Conservation (phyloP, 805 yeast species). For the Ogataea zsoltii region DNA sequence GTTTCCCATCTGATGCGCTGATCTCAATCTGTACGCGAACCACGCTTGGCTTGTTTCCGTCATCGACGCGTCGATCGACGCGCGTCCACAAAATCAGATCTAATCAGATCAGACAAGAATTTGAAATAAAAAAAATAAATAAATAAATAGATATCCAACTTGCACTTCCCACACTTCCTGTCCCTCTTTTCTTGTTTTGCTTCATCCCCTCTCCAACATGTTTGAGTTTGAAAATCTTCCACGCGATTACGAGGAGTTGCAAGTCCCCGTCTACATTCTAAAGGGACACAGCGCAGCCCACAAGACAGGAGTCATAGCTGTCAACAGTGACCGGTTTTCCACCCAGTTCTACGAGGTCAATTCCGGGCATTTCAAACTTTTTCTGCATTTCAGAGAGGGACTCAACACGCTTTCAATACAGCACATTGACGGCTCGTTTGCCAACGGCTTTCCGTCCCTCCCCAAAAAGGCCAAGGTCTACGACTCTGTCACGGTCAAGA, state of each 20-base stretch:
- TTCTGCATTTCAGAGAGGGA: constrained; percentile 61
- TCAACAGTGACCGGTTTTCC: constrained; percentile 53
- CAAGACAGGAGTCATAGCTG: constrained; percentile 41
- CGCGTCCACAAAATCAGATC: no score
- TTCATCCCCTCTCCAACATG: no score
- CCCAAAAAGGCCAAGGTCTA: constrained; percentile 18
- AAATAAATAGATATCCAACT: no score
- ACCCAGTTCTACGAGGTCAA: constrained; percentile 70
- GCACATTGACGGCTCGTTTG: constrained; percentile 40
- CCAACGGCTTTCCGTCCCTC: constrained; percentile 35
- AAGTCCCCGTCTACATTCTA: constrained; percentile 49
- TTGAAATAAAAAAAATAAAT: no score
- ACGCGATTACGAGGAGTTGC: constrained; percentile 34
- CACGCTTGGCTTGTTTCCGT: no score
- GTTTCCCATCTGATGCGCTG: no score
- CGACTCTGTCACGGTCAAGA: constrained; percentile 19
- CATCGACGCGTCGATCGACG: no score
- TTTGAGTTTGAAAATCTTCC: constrained; percentile 32
- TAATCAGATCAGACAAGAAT: no score
- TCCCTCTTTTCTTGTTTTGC: no score
- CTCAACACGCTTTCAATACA: constrained; percentile 56
- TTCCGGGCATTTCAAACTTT: constrained; percentile 73
- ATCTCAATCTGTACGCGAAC: no score
- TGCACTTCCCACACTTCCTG: no score
- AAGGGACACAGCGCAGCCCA: constrained; percentile 44